phyloP scores from a whole-genome alignment of 169 alveolate species.

The Plasmodium vivax region DNA sequence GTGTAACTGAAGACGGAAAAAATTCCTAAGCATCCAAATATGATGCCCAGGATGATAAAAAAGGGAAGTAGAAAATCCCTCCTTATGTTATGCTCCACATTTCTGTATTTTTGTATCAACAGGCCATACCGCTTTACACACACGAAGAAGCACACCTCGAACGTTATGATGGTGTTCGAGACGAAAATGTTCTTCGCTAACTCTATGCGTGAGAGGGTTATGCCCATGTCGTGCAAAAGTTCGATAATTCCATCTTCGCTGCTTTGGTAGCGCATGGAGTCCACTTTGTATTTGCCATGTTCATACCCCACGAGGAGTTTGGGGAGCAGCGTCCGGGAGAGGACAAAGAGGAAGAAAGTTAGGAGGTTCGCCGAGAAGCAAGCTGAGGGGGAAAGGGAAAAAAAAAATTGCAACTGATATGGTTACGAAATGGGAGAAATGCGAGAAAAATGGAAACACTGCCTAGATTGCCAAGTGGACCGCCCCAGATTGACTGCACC shows the following conservation, averaged over 20 bases:
- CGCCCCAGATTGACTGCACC: background rate
- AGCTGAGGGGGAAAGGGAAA: background rate
- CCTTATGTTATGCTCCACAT: constrained; percentile 60
- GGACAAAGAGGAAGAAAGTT: background rate
- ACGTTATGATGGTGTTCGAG: constrained; percentile 7
- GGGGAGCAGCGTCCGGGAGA: constrained; percentile 19
- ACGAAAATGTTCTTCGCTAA: constrained; percentile 10
- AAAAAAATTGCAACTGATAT: background rate
- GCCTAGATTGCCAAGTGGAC: background rate
- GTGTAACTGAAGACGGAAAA: constrained; percentile 44
- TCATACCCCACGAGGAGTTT: background rate
- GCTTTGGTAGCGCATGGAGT: background rate
- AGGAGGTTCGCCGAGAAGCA: constrained; percentile 3
- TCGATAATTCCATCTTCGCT: background rate
- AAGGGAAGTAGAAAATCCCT: constrained; percentile 56
- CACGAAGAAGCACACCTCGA: constrained; percentile 13
- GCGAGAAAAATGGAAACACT: background rate
- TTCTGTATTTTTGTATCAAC: constrained; percentile 57
- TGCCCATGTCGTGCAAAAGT: background rate
- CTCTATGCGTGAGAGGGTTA: constrained; percentile 17
- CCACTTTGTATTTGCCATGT: constrained; percentile 13
- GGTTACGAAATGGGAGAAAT: background rate
- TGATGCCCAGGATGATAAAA: constrained; percentile 16
- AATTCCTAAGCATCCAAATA: constrained; percentile 46
- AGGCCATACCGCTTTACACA: constrained; percentile 33